phyloP scores from a whole-genome alignment of 2,329 filamentous ascomycete genomes.

The Chrysoporthe cubensis region DNA sequence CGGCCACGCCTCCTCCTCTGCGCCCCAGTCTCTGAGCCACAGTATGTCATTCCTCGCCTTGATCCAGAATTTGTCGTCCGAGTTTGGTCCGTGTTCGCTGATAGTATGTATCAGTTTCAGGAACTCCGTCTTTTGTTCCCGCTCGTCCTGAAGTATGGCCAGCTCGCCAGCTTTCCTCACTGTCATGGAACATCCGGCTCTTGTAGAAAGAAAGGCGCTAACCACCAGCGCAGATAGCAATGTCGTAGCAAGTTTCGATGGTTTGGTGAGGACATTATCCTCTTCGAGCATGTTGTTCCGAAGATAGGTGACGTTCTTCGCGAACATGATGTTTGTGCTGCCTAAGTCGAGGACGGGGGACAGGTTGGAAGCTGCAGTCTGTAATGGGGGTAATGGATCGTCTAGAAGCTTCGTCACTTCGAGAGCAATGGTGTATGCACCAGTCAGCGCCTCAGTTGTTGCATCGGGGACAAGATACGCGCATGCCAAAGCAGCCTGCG shows the following conservation, averaged over 20 bases:
- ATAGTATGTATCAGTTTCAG: slow-evolving; percentile 62
- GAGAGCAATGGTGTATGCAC: slow-evolving; percentile 62
- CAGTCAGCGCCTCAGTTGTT: slow-evolving; percentile 60
- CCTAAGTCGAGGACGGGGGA: slow-evolving; percentile 44
- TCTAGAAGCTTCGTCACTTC: slow-evolving; percentile 65
- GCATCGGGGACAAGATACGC: slow-evolving; percentile 69
- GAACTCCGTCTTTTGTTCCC: slow-evolving; percentile 66
- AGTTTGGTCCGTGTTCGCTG: slow-evolving; percentile 53
- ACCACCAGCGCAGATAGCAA: slow-evolving; percentile 67
- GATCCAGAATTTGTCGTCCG: slow-evolving; percentile 68
- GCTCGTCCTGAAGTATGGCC: slow-evolving; percentile 63
- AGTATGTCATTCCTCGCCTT: slow-evolving; percentile 65
- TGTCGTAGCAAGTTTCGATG: slow-evolving; percentile 56
- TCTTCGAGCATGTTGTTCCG: slow-evolving; percentile 59
- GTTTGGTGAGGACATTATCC: slow-evolving; percentile 68
- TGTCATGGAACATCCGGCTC: slow-evolving; percentile 53
- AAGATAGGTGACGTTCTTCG: slow-evolving; percentile 49
- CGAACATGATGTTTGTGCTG: slow-evolving; percentile 40
- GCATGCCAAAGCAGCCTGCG: slow-evolving; percentile 67
- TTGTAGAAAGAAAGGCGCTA: slow-evolving; percentile 61
- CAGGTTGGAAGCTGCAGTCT: slow-evolving; percentile 51
- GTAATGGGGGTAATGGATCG: slow-evolving; percentile 57
- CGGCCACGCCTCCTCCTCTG: slow-evolving; percentile 45
- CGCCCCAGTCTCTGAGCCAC: slow-evolving; percentile 76
- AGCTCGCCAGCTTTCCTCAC: slow-evolving; percentile 64